phyloP scores from a whole-genome alignment of 2,329 filamentous ascomycete genomes.

The Exophiala viscosa region DNA sequence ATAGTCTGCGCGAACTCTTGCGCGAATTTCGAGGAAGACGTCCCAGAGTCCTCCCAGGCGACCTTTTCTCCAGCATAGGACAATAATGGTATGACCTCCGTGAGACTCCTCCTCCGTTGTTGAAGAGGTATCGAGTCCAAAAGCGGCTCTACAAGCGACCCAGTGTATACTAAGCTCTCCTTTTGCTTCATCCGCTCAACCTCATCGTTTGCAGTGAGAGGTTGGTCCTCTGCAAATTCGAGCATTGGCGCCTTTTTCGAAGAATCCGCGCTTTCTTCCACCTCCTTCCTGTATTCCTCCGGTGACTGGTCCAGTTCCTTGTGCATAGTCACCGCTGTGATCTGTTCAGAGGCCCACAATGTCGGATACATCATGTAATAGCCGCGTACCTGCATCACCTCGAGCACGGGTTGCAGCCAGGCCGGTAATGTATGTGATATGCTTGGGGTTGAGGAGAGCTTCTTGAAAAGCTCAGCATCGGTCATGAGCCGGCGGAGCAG shows the following conservation, averaged over 20 bases:
- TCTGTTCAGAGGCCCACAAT: slow-evolving; percentile 42
- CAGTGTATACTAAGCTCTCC: slow-evolving; percentile 7
- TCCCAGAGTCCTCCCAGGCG: slow-evolving; percentile 2
- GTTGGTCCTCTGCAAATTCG: slow-evolving; percentile 1
- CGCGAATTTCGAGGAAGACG: slow-evolving; percentile 10
- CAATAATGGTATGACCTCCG: slow-evolving; percentile 11
- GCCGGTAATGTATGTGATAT: slow-evolving; percentile 69
- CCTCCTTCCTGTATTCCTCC: slow-evolving; percentile 54
- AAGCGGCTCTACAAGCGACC: slow-evolving; percentile 12
- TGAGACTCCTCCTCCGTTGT: not conserved
- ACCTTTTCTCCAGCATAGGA: slow-evolving; percentile 14
- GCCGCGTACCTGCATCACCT: slow-evolving; percentile 70
- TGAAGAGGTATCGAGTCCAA: slow-evolving; percentile 4
- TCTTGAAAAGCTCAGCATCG: slow-evolving; percentile 21
- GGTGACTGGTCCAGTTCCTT: slow-evolving; percentile 69
- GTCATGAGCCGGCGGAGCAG: slow-evolving; percentile 59
- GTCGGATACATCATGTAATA: slow-evolving; percentile 79
- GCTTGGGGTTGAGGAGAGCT: slow-evolving; percentile 7
- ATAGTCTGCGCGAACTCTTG: slow-evolving; percentile 19
- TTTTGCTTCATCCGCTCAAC: slow-evolving; percentile 15
- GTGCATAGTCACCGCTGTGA: slow-evolving; percentile 68
- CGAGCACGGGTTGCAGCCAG: slow-evolving; percentile 74
- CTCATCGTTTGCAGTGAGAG: slow-evolving; percentile 23
- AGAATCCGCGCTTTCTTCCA: not conserved
- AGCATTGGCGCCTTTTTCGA: not conserved